Percentiles rank a stretch among this genome's conserved stretches.
Conservation (phyloP, 306 rosid genomes). For the Morella rubra region DNA sequence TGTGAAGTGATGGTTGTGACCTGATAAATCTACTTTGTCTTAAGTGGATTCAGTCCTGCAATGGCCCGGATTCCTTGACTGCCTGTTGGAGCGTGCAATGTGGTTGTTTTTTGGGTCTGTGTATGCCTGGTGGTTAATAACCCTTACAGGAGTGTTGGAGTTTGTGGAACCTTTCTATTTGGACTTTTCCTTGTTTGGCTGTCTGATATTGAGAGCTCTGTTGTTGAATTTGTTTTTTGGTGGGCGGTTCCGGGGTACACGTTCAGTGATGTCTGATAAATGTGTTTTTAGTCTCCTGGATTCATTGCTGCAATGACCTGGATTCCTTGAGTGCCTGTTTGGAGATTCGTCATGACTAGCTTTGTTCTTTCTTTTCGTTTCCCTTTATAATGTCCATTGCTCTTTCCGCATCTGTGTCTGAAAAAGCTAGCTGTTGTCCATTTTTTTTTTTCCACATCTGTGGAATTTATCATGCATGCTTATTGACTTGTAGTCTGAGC, state of each 20-base stretch:
- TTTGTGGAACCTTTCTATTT: too few relatives aligned
- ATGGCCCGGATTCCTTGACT: conserved; percentile 1
- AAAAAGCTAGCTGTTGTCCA: not conserved
- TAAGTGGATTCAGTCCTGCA: not conserved
- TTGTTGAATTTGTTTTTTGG: too few relatives aligned
- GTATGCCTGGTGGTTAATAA: too few relatives aligned
- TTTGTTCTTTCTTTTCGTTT: not conserved
- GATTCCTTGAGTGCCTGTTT: conserved; percentile 2
- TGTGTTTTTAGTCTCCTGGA: not conserved
- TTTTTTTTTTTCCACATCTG: not conserved
- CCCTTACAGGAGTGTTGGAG: too few relatives aligned
- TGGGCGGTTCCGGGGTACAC: too few relatives aligned
- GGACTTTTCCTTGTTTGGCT: not conserved
- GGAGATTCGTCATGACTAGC: not conserved
- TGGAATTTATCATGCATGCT: not conserved
- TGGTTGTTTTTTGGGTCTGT: too few relatives aligned
- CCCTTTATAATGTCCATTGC: not conserved
- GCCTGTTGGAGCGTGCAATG: not conserved
- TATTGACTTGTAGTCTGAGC: not conserved
- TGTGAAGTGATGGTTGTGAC: not conserved
- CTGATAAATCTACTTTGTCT: not conserved
- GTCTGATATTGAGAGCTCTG: too few relatives aligned
- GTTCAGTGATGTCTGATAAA: not conserved
- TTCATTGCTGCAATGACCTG: not conserved
- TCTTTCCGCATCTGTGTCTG: not conserved